Base-by-base conservation (phyloP, 768 basidiomycete species). In the Suillus plorans region DNA sequence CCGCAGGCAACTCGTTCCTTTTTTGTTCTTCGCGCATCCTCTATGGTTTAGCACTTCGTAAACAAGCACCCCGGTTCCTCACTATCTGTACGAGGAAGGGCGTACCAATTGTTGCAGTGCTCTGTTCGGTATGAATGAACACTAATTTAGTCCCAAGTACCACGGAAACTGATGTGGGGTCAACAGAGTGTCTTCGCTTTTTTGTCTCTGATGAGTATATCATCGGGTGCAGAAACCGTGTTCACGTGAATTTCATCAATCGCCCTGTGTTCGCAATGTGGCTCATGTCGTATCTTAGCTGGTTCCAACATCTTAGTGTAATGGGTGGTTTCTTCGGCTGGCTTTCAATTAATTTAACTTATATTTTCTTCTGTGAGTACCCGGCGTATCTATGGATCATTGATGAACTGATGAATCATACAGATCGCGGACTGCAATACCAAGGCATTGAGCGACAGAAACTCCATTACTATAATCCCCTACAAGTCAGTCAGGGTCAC, bases 331-430 rank as follows among this genome's bases (percentile, higher is more conserved):
- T 89, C 79, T 80, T 86, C 67, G 77, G 82, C 57, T 91, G 89
- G 89, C 82, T 80, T 68, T 71, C 84, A 45, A 88, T 89, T 72
- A 88, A 87, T 72, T 61, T 91, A 39, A 89, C 90, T 16, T 92
- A 88, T 75, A 70, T 90, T 60, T 84, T 76, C 73, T 91, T 89
- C 80, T 83, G 87, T 85, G 68, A 63, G 86, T 78, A 36, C 44
- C n/a, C 9, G 44, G 37, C 57, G 42, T 45, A 39, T 41, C 8
- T 39, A 18, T 39, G 5, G 14, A 9, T n/a, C 25, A 64, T 34
- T 45, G 37, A 25, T 44, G 16, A 37, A 41, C 53, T 59, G 57
- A 53, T 55, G 22, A 18, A 20, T 20, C 60, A 13, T 78, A 60
- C 77, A 86, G 88, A 86, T 69, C 83, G 86, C 47, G 94, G 92